Evolutionary conservation across 805 yeast species (phyloP), one percentile per base, ranked within the genome.

Genomic region (Wickerhamomyces rabaulensis): DNA sequence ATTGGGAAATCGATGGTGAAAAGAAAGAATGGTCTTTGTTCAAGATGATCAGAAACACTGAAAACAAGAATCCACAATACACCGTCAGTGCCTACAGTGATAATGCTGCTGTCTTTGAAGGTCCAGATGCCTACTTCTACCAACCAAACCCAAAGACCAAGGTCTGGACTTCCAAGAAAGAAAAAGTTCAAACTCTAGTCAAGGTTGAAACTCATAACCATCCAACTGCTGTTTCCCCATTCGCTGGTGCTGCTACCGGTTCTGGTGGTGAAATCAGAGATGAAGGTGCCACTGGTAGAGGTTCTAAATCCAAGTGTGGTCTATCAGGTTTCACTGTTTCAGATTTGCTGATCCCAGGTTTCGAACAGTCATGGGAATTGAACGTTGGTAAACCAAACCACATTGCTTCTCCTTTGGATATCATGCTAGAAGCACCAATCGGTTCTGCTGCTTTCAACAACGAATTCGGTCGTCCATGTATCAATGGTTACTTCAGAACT

Each of bases 211-310:
- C 99, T 22, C 99, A 94, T 68, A 94, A 94, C 71, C 99, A 94
- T 67, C 99, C 99, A 46, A 94, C 99, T 22, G 99, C 99, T 1
- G 97, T 94, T 6, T 92, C 98, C 21, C 99, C 99, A 37, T 94
- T 89, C 70, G 91, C 99, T 3, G 99, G 99, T 67, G 99, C 99
- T 27, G 96, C 99, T 39, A 94, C 99, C 13, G 99, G 99, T 53
- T 91, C 98, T 10, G 99, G 99, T 66, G 99, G 99, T 73, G 99
- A 94, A 70, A 94, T 94, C 61, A 87, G 99, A 76, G 99, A 94
- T 68, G 99, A 94, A 72, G 99, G 97, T 71, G 99, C 99, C 26
- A 96, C 94, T 22, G 99, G 99, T 53, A 82, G 97, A 66, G 99
- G 99, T 40, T 92, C 98, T 22, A 89, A 89, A 67, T 80, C 98